These are phyloP conservation scores for Rosellinia necatrix DNA, from an alignment of 2,329 filamentous ascomycete species.

Conservation along the genomic window DNA sequence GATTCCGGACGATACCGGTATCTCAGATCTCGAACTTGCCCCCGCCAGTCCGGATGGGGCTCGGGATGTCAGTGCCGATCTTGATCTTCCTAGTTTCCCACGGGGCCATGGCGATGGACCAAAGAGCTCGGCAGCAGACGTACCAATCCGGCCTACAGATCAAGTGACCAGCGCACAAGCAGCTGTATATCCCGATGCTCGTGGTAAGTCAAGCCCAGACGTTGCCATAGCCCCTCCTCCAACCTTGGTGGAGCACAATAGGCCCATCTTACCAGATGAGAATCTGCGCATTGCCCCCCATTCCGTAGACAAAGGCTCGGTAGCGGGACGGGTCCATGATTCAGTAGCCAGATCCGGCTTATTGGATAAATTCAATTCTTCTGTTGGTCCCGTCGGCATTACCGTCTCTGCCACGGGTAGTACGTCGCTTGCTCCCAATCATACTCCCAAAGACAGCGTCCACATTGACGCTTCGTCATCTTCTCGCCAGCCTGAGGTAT, in stretches of 20 bases:
- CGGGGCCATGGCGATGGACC: not conserved
- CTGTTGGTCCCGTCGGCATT: constrained; percentile 13
- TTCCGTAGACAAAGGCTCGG: not conserved
- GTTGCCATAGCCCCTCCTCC: not conserved
- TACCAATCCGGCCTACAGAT: not conserved
- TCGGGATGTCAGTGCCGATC: not conserved
- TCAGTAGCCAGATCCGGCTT: not conserved
- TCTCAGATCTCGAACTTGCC: not conserved
- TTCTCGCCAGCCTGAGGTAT: not conserved
- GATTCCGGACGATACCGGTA: not conserved
- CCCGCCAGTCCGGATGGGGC: not conserved
- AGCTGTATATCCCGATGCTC: not conserved
- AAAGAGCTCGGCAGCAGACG: not conserved
- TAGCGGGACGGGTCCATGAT: not conserved
- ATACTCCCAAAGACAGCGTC: not conserved
- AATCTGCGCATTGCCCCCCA: no score
- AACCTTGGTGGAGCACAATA: not conserved
- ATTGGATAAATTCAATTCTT: not conserved
- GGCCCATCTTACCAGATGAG: not conserved
- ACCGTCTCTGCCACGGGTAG: constrained; percentile 16
- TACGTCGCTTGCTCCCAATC: not conserved
- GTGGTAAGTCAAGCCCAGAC: not conserved
- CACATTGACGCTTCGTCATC: not conserved
- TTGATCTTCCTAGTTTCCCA: not conserved
- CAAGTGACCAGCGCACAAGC: not conserved